Evolutionary conservation across 768 basidiomycete genomes (phyloP).

Genomic region (Panus rudis): DNA sequence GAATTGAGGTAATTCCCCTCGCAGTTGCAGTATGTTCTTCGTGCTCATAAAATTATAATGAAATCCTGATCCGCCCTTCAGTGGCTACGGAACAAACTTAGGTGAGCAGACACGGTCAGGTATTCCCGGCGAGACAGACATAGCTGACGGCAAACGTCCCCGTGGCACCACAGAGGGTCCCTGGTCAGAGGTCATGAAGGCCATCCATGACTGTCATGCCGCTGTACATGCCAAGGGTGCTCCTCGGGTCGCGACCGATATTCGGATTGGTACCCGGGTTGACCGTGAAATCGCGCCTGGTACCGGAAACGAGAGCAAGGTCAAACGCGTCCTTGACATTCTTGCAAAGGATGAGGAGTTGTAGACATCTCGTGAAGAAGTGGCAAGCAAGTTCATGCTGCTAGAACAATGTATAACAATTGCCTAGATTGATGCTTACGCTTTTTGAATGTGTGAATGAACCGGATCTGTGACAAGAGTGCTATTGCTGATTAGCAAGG

Average conservation of each 20-base stretch:
- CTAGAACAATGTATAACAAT: no score
- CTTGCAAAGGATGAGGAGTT: slow-evolving; percentile 33
- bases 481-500: no score
- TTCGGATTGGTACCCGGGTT: slow-evolving; percentile 87
- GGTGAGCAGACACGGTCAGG: slow-evolving; percentile 34
- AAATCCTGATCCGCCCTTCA: slow-evolving; percentile 19
- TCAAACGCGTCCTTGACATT: slow-evolving; percentile 76
- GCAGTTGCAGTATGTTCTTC: slow-evolving; percentile 60
- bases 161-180: slow-evolving; percentile 59
- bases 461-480: no score
- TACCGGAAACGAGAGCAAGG: slow-evolving; percentile 72
- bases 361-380: no score
- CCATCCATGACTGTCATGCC: slow-evolving; percentile 86
- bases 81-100: slow-evolving; percentile 89
- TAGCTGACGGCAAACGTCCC: background rate
- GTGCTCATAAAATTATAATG: background rate
- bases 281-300: slow-evolving; percentile 58
- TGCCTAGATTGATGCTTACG: no score
- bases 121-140: background rate
- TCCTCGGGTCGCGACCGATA: slow-evolving; percentile 81
- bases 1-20: background rate
- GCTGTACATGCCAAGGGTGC: slow-evolving; percentile 76
- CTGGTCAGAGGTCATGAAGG: slow-evolving; percentile 77
- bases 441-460: no score
- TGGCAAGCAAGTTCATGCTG: no score